Percentiles rank a stretch among this genome's conserved stretches.
phyloP scores from a whole-genome alignment of 2,329 filamentous ascomycete species.

The Pseudogymnoascus sp. region DNA sequence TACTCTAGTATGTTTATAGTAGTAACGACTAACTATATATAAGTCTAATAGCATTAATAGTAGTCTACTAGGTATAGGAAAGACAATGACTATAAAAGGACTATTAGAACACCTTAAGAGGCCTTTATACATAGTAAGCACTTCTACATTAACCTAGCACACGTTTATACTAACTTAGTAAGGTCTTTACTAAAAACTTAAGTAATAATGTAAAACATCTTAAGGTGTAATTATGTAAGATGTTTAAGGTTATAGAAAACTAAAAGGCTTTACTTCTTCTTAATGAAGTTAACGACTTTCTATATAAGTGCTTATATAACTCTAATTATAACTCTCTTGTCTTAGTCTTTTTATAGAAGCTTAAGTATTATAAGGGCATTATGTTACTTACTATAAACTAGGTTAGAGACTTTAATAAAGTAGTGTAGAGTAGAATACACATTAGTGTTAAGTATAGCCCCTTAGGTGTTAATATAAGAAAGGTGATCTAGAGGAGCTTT shows the following conservation, averaged over 20 bases:
- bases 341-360: slow-evolving; percentile 32
- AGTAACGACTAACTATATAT: background rate
- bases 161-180: background rate
- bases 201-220: slow-evolving; percentile 22
- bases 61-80: slow-evolving; percentile 2
- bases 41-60: background rate
- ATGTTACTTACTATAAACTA: slow-evolving; percentile 25
- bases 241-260: slow-evolving; percentile 10
- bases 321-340: slow-evolving; percentile 36
- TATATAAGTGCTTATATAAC: slow-evolving; percentile 9
- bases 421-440: slow-evolving; percentile 14
- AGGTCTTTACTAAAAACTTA: slow-evolving; percentile 5
- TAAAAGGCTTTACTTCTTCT: slow-evolving; percentile 15
- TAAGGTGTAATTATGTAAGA: slow-evolving; percentile 31
- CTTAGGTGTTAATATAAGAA: slow-evolving; percentile 2
- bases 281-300: slow-evolving; percentile 15
- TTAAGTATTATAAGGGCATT: slow-evolving; percentile 21
- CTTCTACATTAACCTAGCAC: background rate
- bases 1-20: slow-evolving; percentile 1
- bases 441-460: slow-evolving; percentile 7
- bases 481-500: slow-evolving; percentile 11
- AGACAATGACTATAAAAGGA: slow-evolving; percentile 8
- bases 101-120: background rate
- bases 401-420: slow-evolving; percentile 14
- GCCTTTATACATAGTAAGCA: slow-evolving; percentile 1